Base-by-base conservation (phyloP, 306 rosid genomes). In the Vachellia pachyceras region DNA sequence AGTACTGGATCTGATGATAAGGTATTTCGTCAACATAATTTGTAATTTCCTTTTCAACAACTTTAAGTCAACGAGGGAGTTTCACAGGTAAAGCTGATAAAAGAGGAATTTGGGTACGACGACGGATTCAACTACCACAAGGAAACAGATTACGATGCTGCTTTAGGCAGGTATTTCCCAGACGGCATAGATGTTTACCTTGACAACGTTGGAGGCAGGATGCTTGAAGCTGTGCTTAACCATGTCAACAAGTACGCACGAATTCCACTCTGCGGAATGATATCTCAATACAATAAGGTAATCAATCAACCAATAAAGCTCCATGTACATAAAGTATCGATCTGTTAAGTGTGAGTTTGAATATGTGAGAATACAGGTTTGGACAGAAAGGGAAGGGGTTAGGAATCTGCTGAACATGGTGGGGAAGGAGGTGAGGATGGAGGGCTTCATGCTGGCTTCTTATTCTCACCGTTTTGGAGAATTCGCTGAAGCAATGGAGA, bases 181-280 rank as follows among this genome's bases (percentile, higher is more conserved):
- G 3, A 88, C 55, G 96, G 93, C 7, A 91, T 89, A 54, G 93
- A 89, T 83, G 82, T 91, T 6, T 91, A 91, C 63, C 77, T 91
- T 64, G 96, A 89, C 69, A 88, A 91, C 15, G 93, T 89, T 85
- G 96, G 96, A 23, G 93, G 92, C 44, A 70, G 84, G 84, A 89
- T 89, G 92, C 89, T 89, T 80, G 96, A 89, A 86, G 80, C 90
- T 58, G 93, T 84, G 18, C 93, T 91, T 49, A 89, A 89, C 79
- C 89, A 89, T 84, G 90, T 91, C 69, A 91, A 91, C 80, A 72
- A 23, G 71, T 13, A 86, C 63, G 93, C 96, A 22, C 85, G 86
- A 66, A 88, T 91, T 35, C 76, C 90, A 4, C 81, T 89, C 47
- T 91, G 93, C 10, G 93, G 93, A n/a, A 89, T 89, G 96, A 89